Evolutionary conservation across 2,329 filamentous ascomycete genomes (phyloP), one percentile per base, ranked within the genome.

Genomic region (Cercospora zeina): DNA sequence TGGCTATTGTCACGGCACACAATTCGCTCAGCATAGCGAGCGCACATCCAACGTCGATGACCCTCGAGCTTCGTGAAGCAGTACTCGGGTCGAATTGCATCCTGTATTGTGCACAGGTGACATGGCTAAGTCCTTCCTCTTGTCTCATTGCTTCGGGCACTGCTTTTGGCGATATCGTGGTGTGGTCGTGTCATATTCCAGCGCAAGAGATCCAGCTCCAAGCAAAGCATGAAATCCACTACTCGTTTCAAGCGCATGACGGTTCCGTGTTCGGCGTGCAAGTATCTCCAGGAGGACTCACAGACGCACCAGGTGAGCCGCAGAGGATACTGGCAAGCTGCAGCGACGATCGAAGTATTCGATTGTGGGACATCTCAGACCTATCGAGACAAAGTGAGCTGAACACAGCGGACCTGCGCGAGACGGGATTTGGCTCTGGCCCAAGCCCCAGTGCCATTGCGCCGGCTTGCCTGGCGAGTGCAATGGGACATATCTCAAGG

Each of bases 251-350:
- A 8, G 86, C 85, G 0, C 95, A 99, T 71, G 92, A 97, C 71
- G 95, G 95, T 0, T 97, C 93, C 0, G 89, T 99, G 30, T 99
- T 97, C 68, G 93, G 91, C 1, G 89, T 99, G 2, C 83, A 87
- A 33, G 89, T 97, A 36, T 96, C 91, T 0, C 78, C 83, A 0
- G 72, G 36, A 4, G 58, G 51, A 1, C 16, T 58, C 19, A 58
- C 58, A 78, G 67, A 75, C 88, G 19, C 64, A 65, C 6, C 67
- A 77, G 21, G 65, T 73, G 1, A 74, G 77, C 13, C 69, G 65
- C 14, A 78, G 27, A 82, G 89, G 56, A 75, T 96, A n/a, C 80
- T 99, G 34, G 90, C 89, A 13, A 97, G 90, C 70, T 99, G 95
- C 74, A 97, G 93, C 71, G 95, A 99, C 72, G 95, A 99, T 76